Conservation (phyloP, 768 basidiomycete genomes). For the Suillus hirtellus region DNA sequence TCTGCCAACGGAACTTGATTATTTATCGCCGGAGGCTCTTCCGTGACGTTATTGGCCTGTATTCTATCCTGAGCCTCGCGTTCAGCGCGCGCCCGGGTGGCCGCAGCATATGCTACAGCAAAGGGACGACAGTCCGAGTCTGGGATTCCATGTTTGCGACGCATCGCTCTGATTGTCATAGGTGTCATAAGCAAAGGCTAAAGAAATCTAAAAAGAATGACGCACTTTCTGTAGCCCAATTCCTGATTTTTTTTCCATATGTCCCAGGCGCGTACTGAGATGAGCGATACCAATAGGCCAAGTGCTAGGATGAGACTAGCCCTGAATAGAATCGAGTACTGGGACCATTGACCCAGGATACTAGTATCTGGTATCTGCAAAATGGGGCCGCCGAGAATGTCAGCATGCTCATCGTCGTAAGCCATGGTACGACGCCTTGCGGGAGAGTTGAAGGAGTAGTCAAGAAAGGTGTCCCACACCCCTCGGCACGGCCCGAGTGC, state of each 20-base stretch:
- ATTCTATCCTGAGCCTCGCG: slow-evolving; percentile 44
- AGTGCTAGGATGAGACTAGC: slow-evolving; percentile 37
- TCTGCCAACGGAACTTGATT: slow-evolving; percentile 34
- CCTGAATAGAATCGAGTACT: slow-evolving; percentile 38
- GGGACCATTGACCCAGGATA: slow-evolving; percentile 33
- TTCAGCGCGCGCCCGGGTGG: slow-evolving; percentile 55
- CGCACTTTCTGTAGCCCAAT: slow-evolving; percentile 64
- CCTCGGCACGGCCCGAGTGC: slow-evolving; percentile 20
- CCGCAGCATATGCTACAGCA: slow-evolving; percentile 84
- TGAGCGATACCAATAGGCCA: slow-evolving; percentile 36
- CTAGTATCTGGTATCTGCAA: slow-evolving; percentile 36
- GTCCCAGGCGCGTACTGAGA: slow-evolving; percentile 41
- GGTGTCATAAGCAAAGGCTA: slow-evolving; percentile 17
- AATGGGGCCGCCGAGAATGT: slow-evolving; percentile 67
- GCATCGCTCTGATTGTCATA: slow-evolving; percentile 53
- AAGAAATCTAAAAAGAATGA: slow-evolving; percentile 13
- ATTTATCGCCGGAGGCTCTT: slow-evolving; percentile 26
- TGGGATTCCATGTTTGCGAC: slow-evolving; percentile 80
- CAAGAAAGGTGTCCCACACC: slow-evolving; percentile 19
- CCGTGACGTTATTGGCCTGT: slow-evolving; percentile 30
- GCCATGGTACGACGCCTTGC: slow-evolving; percentile 43
- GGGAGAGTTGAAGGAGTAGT: slow-evolving; percentile 24
- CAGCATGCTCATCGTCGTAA: slow-evolving; percentile 58
- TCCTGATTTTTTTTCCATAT: slow-evolving; percentile 61
- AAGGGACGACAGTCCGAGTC: slow-evolving; percentile 82